Base-by-base conservation (phyloP, 2,329 filamentous ascomycete genomes). In the Dothidotthia symphoricarpi region DNA sequence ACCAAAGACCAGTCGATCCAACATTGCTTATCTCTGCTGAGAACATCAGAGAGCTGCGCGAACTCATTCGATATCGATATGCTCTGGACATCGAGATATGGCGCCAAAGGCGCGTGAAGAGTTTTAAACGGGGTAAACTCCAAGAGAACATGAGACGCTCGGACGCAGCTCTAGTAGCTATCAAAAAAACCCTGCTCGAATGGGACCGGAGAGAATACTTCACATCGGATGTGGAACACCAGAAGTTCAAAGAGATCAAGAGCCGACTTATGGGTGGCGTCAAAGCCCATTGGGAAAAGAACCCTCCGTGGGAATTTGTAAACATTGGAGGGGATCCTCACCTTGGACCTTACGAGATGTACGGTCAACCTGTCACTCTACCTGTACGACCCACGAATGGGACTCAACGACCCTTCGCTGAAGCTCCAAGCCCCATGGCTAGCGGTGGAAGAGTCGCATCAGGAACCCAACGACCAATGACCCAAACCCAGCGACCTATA, bases 151-250 rank as follows among this genome's bases (percentile, higher is more conserved):
- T 50, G 43, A 27, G 24, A 11, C 28, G 37, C n/a, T 16, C 51
- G 10, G 43, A 48, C 16, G 46, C 51, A 3, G 42, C 46, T 9
- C 28, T 52, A 30, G 27, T 13, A 9, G 36, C 28, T 5, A 52
- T 52, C 9, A 15, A 24, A 4, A 27, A 11, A 0, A 42, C 26
- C 3, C 27, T 51, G 15, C 17, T 37, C 7, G 27, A 13, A 12
- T 49, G 41, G 39, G 48, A 54, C 26, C 31, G 38, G n/a, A n/a
- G 11, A 16, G 41, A 49, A 14, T 47, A 30, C 15, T 54, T 49
- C 16, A 15, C n/a, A 6, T 34, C 39, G 0, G 19, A 33, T 3
- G 31, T 17, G 8, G 36, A 53, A 17, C 43, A 43, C 22, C 3
- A 22, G 3, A 46, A 41, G 19, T 46, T 47, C 11, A 16, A 22